Conservation (phyloP, 108 stramenopile species). For the Craspedostauros australis region DNA sequence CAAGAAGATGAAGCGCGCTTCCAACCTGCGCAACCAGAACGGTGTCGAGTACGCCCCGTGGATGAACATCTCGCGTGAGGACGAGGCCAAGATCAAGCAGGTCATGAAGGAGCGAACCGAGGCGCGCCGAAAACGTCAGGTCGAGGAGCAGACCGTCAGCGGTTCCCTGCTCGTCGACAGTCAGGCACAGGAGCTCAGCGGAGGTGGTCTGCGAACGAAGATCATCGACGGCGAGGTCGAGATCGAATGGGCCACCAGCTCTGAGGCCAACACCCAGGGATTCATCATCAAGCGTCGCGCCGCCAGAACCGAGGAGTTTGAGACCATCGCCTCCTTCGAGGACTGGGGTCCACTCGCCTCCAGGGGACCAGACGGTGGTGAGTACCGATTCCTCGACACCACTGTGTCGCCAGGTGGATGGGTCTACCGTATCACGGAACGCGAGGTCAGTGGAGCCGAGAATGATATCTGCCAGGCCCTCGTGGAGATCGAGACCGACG, state of each 20-base stretch:
- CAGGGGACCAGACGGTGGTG: slow-evolving; percentile 69
- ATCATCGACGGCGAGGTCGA: slow-evolving; percentile 73
- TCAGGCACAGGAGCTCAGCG: slow-evolving; percentile 80
- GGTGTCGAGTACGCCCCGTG: slow-evolving; percentile 88
- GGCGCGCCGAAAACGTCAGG: slow-evolving; percentile 61
- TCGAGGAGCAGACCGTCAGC: slow-evolving; percentile 47
- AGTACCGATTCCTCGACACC: slow-evolving; percentile 67
- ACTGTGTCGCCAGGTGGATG: slow-evolving; percentile 68
- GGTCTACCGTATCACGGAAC: slow-evolving; percentile 85
- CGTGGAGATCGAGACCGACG: slow-evolving; percentile 82
- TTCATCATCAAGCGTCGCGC: slow-evolving; percentile 79
- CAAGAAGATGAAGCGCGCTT: slow-evolving; percentile 52
- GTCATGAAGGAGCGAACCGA: slow-evolving; percentile 66
- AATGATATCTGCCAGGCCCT: slow-evolving; percentile 82
- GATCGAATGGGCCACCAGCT: slow-evolving; percentile 75
- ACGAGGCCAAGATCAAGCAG: slow-evolving; percentile 59
- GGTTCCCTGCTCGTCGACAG: slow-evolving; percentile 68
- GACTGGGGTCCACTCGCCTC: slow-evolving; percentile 72
- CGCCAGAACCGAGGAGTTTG: slow-evolving; percentile 73
- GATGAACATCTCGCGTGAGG: slow-evolving; percentile 76
- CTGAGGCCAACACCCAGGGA: slow-evolving; percentile 68
- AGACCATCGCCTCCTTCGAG: slow-evolving; percentile 56
- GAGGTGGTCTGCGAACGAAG: slow-evolving; percentile 67
- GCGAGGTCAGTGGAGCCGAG: slow-evolving; percentile 54
- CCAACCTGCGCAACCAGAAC: slow-evolving; percentile 62